Evolutionary conservation across 2,329 filamentous ascomycete genomes (phyloP), one percentile per base, ranked within the genome.

Genomic region (Didymella arachidicola): DNA sequence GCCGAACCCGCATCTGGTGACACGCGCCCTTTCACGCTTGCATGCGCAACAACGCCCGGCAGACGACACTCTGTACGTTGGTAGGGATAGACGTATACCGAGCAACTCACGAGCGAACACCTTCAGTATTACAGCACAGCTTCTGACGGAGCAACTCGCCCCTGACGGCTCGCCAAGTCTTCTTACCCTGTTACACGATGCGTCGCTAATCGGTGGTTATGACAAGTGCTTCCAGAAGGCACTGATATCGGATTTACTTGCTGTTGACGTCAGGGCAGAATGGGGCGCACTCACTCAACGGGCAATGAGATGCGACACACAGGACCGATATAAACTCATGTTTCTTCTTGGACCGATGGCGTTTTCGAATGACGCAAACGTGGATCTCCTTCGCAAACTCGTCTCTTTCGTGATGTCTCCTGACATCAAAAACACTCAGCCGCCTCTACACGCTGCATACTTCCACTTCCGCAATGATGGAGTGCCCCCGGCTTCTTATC

Each of bases 291-390:
- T 84, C 12, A 75, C 79, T 1, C 74, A 73, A 32, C 67, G 75
- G 3, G 81, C 78, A 36, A 67, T 73, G 22, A 39, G 65, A 0
- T 66, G 68, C 1, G 58, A 50, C 0, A 18, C 14, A 2, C 27
- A 69, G 11, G 72, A 78, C 22, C 64, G 58, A 11, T 79, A 76
- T 49, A 61, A 50, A 2, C 62, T 84, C 16, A 82, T 82, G 71
- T 85, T 84, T 51, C 57, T 81, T 0, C 72, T 84, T 10, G 78
- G 76, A 1, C 63, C 77, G 0, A 66, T 86, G n/a, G 75, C 79
- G 0, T 86, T 81, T 58, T 66, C 73, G 0, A 26, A 67, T 0
- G 62, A 73, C 27, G 69, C 72, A 1, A 69, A 82, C n/a, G 77
- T 82, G 66, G 63, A 68, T 0, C 43, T 81, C 0, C 44, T 86